These are phyloP conservation scores for Rhizophlyctis rosea DNA, from an alignment of 192 early-diverging fungal species.

Conservation along the genomic window DNA sequence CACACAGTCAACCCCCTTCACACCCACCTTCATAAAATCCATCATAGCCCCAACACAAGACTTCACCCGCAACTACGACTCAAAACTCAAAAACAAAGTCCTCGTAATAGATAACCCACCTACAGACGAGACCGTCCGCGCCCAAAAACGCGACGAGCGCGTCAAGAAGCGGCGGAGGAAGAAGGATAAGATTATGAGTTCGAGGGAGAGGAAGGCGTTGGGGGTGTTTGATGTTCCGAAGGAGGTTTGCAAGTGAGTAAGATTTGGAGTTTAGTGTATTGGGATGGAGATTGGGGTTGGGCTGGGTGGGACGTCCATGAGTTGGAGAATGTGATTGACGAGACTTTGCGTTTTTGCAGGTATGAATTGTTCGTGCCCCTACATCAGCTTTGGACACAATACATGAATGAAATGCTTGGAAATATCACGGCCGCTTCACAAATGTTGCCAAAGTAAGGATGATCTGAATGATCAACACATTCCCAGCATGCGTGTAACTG, in stretches of 20 bases:
- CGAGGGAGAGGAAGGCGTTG: conserved; percentile 58
- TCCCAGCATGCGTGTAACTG: too few species aligned
- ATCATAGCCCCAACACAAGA: conserved; percentile 1
- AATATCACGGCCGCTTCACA: conserved; percentile 15
- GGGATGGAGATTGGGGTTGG: too few species aligned
- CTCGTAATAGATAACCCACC: conserved; percentile 52
- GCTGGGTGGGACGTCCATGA: too few species aligned
- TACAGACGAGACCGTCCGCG: conserved; percentile 11
- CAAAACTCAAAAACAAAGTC: conserved; percentile 51
- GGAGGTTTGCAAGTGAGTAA: conserved; percentile 29
- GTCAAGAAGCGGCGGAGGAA: conserved; percentile 27
- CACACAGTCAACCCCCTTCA: neutral
- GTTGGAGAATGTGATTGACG: too few species aligned
- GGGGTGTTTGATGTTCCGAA: conserved; percentile 67
- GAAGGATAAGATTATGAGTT: conserved; percentile 56
- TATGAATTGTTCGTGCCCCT: conserved; percentile 71
- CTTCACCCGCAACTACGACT: conserved; percentile 33
- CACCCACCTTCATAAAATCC: conserved; percentile 13
- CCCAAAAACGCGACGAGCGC: neutral
- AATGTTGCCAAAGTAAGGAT: conserved; percentile 27
- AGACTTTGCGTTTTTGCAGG: too few species aligned
- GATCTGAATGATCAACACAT: too few species aligned
- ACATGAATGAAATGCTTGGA: conserved; percentile 65
- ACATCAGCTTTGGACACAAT: conserved; percentile 72
- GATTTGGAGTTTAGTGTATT: too few species aligned